Evolutionary conservation across 2,329 filamentous ascomycete genomes (phyloP).

Genomic region (Teratosphaeria pseudoeucalypti): DNA sequence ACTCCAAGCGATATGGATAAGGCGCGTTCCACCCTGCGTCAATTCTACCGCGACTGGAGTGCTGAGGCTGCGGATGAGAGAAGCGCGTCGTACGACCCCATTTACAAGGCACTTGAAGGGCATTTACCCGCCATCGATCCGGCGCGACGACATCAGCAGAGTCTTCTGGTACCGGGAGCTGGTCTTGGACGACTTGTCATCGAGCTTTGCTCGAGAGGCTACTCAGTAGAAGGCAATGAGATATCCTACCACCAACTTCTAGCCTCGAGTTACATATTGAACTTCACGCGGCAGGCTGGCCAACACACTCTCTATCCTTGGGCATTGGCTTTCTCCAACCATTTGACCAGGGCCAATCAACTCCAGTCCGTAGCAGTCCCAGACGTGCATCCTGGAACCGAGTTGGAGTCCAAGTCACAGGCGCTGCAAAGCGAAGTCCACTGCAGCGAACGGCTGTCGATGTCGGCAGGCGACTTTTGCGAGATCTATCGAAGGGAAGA

Average conservation of each 20-base stretch:
- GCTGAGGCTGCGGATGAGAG: conserved; percentile 64
- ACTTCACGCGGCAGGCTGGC: conserved; percentile 49
- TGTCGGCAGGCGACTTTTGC: conserved; percentile 88
- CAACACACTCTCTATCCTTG: conserved; percentile 75
- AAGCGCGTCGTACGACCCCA: conserved; percentile 63
- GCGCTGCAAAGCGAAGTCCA: conserved; percentile 18
- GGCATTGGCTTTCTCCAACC: conserved; percentile 80
- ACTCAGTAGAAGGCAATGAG: conserved; percentile 73
- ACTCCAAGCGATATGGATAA: conserved; percentile 75
- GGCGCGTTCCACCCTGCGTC: conserved; percentile 79
- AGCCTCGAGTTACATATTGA: conserved; percentile 66
- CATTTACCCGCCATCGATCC: conserved; percentile 28
- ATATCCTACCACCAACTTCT: conserved; percentile 96
- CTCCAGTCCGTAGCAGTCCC: conserved; percentile 64
- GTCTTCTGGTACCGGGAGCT: conserved; percentile 77
- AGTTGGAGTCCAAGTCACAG: conserved; percentile 22
- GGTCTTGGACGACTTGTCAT: conserved; percentile 83
- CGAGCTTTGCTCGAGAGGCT: conserved; percentile 67
- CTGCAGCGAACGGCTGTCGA: conserved; percentile 63
- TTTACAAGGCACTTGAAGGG: conserved; percentile 53
- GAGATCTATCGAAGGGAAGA: conserved; percentile 64
- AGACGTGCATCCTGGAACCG: conserved; percentile 49
- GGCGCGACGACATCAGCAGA: conserved; percentile 33
- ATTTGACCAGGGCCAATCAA: conserved; percentile 62
- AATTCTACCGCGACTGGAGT: conserved; percentile 94